Conservation (phyloP, 1,284 basidiomycete species). For the Apiotrichum siamense region DNA sequence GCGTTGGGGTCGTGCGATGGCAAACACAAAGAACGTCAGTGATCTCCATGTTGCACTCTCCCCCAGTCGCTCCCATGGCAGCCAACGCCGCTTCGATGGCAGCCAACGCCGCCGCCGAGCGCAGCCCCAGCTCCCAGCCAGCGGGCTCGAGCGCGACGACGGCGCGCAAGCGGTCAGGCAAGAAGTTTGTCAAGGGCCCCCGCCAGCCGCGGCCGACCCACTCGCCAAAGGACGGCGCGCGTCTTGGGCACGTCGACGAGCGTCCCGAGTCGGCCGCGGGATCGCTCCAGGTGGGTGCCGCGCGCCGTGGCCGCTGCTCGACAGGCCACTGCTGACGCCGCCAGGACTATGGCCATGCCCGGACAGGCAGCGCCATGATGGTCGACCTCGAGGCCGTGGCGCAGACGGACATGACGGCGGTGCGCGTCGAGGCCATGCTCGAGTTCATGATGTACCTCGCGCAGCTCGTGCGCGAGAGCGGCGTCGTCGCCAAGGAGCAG, state of each 20-base stretch:
- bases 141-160: not conserved
- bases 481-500: not conserved
- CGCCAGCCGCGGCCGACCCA: not conserved
- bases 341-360: too few relatives aligned
- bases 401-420: not conserved
- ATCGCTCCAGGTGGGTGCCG: too few relatives aligned
- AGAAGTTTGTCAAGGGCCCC: not conserved
- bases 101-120: too few relatives aligned
- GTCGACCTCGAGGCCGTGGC: not conserved
- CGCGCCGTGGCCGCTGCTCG: too few relatives aligned
- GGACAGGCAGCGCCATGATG: not conserved
- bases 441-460: conserved; percentile 1
- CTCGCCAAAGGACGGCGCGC: not conserved
- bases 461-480: not conserved
- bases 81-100: too few relatives aligned
- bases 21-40: too few relatives aligned
- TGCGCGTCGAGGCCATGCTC: not conserved
- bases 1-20: too few relatives aligned
- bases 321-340: too few relatives aligned
- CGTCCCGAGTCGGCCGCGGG: not conserved
- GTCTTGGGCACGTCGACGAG: not conserved
- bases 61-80: too few relatives aligned
- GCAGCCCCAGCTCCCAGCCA: too few relatives aligned
- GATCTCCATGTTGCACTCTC: too few relatives aligned
- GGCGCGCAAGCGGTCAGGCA: not conserved